phyloP scores from a whole-genome alignment of 208 protist genomes.

The Plasmodiophora brassicae region DNA sequence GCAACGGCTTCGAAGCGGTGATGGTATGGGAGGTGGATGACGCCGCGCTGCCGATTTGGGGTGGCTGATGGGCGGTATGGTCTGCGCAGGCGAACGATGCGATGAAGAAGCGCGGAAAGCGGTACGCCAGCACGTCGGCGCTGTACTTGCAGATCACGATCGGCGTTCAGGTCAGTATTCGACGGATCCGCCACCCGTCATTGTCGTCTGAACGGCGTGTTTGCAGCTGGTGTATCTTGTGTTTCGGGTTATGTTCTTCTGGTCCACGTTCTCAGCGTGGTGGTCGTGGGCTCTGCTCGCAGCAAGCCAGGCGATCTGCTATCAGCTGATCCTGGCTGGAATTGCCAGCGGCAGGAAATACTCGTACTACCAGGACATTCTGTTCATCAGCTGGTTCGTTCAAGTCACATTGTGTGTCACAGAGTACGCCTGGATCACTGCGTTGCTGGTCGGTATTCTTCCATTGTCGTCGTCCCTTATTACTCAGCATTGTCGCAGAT shows the following conservation, averaged over 20 bases:
- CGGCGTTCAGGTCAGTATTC: not conserved
- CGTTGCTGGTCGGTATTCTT: not conserved
- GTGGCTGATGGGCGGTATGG: not conserved
- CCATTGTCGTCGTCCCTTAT: not conserved
- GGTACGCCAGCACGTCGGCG: not conserved
- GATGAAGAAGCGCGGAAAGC: not conserved
- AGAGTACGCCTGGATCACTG: not conserved
- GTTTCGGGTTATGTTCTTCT: conserved; percentile 5
- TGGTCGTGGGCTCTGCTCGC: not conserved
- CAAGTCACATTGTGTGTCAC: not conserved
- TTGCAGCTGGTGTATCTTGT: not conserved
- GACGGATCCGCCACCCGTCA: not conserved
- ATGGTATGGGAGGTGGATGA: no score
- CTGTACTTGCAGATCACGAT: not conserved
- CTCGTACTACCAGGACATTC: conserved; percentile 21
- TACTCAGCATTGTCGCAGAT: not conserved
- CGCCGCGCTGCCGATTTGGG: no score
- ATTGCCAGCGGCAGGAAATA: not conserved
- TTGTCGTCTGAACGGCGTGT: not conserved
- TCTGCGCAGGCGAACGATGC: not conserved
- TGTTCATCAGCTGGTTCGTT: conserved; percentile 15
- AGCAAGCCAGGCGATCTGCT: not conserved
- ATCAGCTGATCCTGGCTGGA: not conserved
- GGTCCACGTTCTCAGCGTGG: not conserved
- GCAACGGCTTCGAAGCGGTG: no score